Evolutionary conservation across 352 stramenopile species (phyloP), one percentile per base, ranked within the genome.

Genomic region (Elongisporangium undulatum): DNA sequence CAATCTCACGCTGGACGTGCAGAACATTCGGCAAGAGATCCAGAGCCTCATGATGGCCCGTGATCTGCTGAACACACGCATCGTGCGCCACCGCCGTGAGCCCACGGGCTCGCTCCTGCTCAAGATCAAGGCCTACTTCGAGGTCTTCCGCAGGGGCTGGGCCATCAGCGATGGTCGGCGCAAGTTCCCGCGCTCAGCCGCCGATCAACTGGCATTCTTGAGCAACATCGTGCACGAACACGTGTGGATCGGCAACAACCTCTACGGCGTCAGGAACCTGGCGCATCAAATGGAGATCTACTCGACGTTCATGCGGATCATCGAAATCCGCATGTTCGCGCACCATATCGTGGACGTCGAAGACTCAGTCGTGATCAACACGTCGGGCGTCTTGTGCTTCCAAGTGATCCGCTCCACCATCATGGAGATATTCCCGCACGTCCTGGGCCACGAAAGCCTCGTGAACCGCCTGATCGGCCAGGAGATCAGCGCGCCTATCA

Each of bases 1-100:
- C 57, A 82, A 79, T 51, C 62, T 82, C 16, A 79, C 61, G 53
- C 70, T 82, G 16, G 70, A 82, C 63, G 67, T 82, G 52, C 66
- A 82, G 55, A 56, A 56, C 19, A 59, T 82, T 15, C 55, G 59
- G 51, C 70, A 82, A 23, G 61, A 79, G 52, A 66, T 79, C 49
- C 67, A 63, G 49, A 59, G 76, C 19, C 23, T 70, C 29, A 41
- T 41, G 29, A 9, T 41, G 5, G 29, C 29, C 1, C 29, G 9
- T 2, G 29, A 41, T 41, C 29, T 41, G 13, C 29, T 41, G 29
- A 41, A 41, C 29, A 41, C 29, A 9, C 29, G 29, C 13, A 41
- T 41, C 29, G 29, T 41, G 29, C 29, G 29, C 13, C 5, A 13
- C 29, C 29, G 29, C 29, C 29, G 13, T 15, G 29, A 41, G 29